Evolutionary conservation across 192 early-diverging fungal genomes (phyloP), one percentile per base, ranked within the genome.

Genomic region (Podila minutissima): DNA sequence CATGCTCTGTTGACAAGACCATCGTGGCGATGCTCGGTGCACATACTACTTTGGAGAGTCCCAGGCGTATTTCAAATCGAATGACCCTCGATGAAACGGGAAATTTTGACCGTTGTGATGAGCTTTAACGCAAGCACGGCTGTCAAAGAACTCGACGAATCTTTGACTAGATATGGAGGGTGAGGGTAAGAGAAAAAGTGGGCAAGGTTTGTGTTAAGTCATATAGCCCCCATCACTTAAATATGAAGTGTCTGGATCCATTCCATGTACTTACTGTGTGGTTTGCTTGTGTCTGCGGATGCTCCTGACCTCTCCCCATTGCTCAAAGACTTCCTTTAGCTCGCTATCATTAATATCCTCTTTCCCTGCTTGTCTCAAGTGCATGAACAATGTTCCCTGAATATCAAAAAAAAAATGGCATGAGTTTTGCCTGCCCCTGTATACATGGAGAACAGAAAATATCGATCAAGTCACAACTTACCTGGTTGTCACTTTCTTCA

Each of bases 121-220:
- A 37, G 83, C 83, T 26, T 76, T 58, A 19, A 68, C 64, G 59
- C 74, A 75, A 26, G 70, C 71, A 26, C 85, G 67, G 9, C 78
- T 83, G 67, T 86, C 85, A 41, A 65, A 86, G 68, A 74, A 86
- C 35, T 86, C 85, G 22, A 85, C 67, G 22, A 86, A 69, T 15
- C 83, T 64, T 73, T 86, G 85, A 35, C 84, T 84, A 57, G 11
- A 17, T 0, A 46, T 55, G n/a, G 20, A 10, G 53, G n/a, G 8
- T 1, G 24, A n/a, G 8, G 60, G 37, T 10, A 53, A 53, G 4
- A 57, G 1, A 31, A 5, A 55, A 11, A 7, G 53, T 24, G 20
- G 11, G 22, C n/a, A 46, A 46, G 15, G 41, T 46, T 1, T 10
- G n/a, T 55, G 24, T 4, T 3, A 55, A n/a, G 19, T 4, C 22